These are phyloP conservation scores for Obelidium mucronatum DNA, from an alignment of 192 early-diverging fungal genomes.

Conservation along the genomic window DNA sequence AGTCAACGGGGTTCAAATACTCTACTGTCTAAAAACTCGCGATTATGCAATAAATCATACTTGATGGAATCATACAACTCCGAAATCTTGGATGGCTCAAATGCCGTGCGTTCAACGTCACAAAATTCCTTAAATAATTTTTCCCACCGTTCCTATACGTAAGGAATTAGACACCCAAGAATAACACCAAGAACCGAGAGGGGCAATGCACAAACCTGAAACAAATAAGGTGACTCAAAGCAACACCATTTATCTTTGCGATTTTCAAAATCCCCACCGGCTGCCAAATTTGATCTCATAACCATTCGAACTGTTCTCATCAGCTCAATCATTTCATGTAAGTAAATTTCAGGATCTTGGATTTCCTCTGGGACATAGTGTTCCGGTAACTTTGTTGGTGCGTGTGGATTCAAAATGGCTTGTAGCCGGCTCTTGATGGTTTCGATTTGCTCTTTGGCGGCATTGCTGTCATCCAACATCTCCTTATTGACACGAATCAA, in stretches of 20 bases:
- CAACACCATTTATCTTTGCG: conserved; percentile 91
- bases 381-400: conserved; percentile 36
- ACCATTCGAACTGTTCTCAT: conserved; percentile 70
- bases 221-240: conserved; percentile 81
- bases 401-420: conserved; percentile 64
- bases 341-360: conserved; percentile 46
- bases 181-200: conserved; percentile 5
- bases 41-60: conserved; percentile 97
- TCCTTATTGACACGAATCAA: conserved; percentile 81
- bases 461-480: conserved; percentile 94
- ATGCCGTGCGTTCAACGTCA: conserved; percentile 56
- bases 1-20: conserved; percentile 15
- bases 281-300: conserved; percentile 82
- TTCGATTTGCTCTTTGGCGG: conserved; percentile 95
- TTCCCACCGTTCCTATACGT: conserved; percentile 86
- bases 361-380: conserved; percentile 31
- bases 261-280: conserved; percentile 60
- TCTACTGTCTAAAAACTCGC: conserved; percentile 75
- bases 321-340: conserved; percentile 74
- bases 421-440: conserved; percentile 80
- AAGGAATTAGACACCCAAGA: conserved; percentile 14
- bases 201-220: conserved; percentile 48
- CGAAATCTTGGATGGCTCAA: conserved; percentile 83
- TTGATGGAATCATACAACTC: conserved; percentile 96
- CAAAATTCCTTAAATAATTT: conserved; percentile 94